These are phyloP conservation scores for Pythium folliculosum DNA, from an alignment of 352 stramenopile genomes.

Conservation along the genomic window DNA sequence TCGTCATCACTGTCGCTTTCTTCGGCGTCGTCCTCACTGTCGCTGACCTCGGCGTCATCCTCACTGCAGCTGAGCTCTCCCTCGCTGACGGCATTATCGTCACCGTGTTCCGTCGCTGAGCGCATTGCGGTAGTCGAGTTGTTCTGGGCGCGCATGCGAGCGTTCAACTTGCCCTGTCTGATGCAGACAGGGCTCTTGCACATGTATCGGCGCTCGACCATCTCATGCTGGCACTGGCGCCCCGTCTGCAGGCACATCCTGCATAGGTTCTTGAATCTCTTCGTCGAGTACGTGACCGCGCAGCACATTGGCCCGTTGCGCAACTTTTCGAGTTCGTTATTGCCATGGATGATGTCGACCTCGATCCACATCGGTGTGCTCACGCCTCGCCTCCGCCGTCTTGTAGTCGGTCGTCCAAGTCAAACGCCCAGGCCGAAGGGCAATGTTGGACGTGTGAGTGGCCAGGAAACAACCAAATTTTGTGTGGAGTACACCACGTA, in stretches of 20 bases:
- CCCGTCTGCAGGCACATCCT: not conserved
- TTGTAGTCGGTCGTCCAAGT: no score
- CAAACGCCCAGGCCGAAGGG: no score
- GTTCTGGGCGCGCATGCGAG: no score
- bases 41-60: not conserved
- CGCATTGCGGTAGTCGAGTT: no score
- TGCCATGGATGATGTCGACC: not conserved
- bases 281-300: not conserved
- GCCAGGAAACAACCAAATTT: not conserved
- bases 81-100: not conserved
- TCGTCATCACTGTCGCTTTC: not conserved
- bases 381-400: no score
- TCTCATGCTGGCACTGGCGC: not conserved
- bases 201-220: slow-evolving; percentile 1
- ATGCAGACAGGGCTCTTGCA: slow-evolving; percentile 8
- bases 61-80: not conserved
- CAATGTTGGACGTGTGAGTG: not conserved
- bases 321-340: not conserved
- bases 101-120: not conserved
- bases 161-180: not conserved
- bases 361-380: not conserved
- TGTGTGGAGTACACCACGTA: not conserved
- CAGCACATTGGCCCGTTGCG: slow-evolving; percentile 6
- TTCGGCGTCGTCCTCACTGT: not conserved
- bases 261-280: not conserved